These are phyloP conservation scores for Telopea speciosissima DNA, from an alignment of 177 flowering plant species.

Conservation along the genomic window DNA sequence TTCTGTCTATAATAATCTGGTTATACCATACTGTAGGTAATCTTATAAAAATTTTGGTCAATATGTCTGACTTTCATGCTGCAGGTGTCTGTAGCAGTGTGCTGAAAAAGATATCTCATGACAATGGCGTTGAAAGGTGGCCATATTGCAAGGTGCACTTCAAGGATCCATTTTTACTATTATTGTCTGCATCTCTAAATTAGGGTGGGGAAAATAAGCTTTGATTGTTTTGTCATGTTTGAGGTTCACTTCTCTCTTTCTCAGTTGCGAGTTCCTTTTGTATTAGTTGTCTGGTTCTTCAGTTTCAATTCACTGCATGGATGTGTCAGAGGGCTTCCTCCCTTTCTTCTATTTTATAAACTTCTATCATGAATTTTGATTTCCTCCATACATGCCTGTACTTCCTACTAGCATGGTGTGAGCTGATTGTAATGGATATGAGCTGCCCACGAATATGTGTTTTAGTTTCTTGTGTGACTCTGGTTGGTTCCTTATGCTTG, in stretches of 20 bases:
- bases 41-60: not conserved
- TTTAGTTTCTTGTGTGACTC: not conserved
- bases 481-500: not conserved
- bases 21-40: not conserved
- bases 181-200: not conserved
- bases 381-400: not conserved
- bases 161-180: not conserved
- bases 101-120: constrained; percentile 48
- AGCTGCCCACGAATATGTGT: not conserved
- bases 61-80: constrained; percentile 4
- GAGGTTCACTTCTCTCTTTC: not conserved
- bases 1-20: not conserved
- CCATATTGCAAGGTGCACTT: constrained; percentile 50
- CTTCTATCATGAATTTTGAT: not conserved
- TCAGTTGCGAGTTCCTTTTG: not conserved
- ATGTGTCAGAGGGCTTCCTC: not conserved
- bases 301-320: not conserved
- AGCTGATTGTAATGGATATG: not conserved
- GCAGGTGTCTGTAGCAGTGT: constrained; percentile 46
- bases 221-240: not conserved
- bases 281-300: not conserved
- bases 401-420: not conserved
- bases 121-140: constrained; percentile 54
- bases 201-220: not conserved
- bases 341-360: not conserved